Base-by-base conservation (phyloP, 176 grass and related monocot genomes). In the Ampelocalamus luodianensis region DNA sequence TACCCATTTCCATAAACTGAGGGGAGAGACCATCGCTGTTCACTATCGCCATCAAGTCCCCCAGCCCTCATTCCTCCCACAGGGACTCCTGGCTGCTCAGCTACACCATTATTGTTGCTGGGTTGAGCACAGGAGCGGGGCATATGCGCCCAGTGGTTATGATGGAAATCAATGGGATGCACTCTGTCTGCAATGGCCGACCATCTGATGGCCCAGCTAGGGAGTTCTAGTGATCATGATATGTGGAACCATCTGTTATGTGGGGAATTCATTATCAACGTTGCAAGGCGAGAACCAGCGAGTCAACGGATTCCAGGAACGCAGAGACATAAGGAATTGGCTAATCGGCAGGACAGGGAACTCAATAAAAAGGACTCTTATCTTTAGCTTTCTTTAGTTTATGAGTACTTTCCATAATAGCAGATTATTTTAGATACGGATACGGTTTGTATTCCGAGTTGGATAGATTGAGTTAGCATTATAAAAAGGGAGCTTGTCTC, bases 161-260 rank as follows among this genome's bases (percentile, higher is more conserved):
- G 85, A 64, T 87, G 74, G 55, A 85, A 71, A 87, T 90, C 85
- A 82, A 55, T 68, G 10, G 84, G 84, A 72, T 89, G 75, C 12
- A 69, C 37, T n/a, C n/a, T 38, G 68, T 66, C 8, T 79, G 68
- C 12, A 65, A 24, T 70, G 40, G 40, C 16, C 76, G 78, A 34
- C 15, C 58, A 77, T 93, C 79, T 72, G 83, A 51, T 83, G 80
- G 46, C 44, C 79, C 89, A 27, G 62, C 22, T 12, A 90, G 8
- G 38, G 76, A 67, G 81, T 74, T 90, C 92, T 88, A 93, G 37
- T 83, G 82, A 51, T 90, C 82, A 85, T 83, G 79, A 88, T 93
- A 83, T 77, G 78, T 65, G 48, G 69, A 38, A 83, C 79, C 79
- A 86, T 90, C 92, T n/a, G n/a, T n/a, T n/a, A n/a, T n/a, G n/a